A percentile compares a stretch with the other conserved stretches of the same genome.
Conservation (phyloP, 495 filamentous ascomycete species). For the Darksidea phi region DNA sequence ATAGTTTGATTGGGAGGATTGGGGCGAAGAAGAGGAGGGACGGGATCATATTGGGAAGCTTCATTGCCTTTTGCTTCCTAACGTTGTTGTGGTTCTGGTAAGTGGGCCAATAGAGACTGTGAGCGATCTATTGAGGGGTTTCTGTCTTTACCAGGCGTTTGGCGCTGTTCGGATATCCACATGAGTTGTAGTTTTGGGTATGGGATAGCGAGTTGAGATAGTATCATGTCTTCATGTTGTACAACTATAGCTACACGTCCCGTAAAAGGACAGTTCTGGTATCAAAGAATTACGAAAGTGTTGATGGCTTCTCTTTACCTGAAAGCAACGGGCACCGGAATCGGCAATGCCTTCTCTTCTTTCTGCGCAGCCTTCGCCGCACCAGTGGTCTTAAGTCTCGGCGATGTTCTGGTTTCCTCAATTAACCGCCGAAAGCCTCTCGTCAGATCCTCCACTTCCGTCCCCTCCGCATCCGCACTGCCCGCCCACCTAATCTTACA, state of each 20-base stretch:
- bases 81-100: constrained; percentile 80
- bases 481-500: constrained; percentile 95
- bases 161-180: constrained; percentile 24
- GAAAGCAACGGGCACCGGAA: neutral
- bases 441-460: constrained; percentile 70
- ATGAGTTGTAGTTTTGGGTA: neutral
- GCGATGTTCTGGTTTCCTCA: constrained; percentile 49
- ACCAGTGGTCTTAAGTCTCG: neutral
- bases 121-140: neutral
- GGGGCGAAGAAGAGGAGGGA: constrained; percentile 93
- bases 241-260: constrained; percentile 10
- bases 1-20: constrained; percentile 88
- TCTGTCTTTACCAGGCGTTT: constrained; percentile 17
- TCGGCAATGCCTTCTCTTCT: neutral
- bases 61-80: constrained; percentile 89
- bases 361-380: neutral
- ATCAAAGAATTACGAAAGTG: too few relatives aligned
- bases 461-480: constrained; percentile 68
- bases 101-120: neutral
- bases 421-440: constrained; percentile 67
- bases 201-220: too few relatives aligned
- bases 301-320: constrained; percentile 12
- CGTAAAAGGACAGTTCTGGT: neutral
- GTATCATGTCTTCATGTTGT: constrained; percentile 3
- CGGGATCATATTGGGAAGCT: constrained; percentile 84